Evolutionary conservation across 768 basidiomycete species (phyloP).

Genomic region (Boletus vermiculosoides): DNA sequence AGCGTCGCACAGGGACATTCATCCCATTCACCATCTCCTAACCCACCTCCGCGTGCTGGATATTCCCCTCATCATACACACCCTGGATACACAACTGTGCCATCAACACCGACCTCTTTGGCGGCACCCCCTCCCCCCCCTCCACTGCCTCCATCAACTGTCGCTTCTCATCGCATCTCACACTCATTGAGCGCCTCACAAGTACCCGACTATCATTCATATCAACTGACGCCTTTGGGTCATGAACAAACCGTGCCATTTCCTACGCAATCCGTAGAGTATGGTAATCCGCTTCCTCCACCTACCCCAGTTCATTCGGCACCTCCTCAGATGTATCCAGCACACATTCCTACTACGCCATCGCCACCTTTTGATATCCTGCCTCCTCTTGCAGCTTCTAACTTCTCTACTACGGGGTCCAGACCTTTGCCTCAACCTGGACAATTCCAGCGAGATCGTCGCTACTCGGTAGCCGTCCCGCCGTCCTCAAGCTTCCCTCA

Average conservation of each 20-base stretch:
- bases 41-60: conserved; percentile 12
- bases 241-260: conserved; percentile 26
- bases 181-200: conserved; percentile 32
- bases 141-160: conserved; percentile 11
- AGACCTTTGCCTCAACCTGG: conserved; percentile 34
- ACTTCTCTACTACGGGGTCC: conserved; percentile 19
- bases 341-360: conserved; percentile 17
- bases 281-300: conserved; percentile 16
- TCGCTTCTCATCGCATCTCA: conserved; percentile 19
- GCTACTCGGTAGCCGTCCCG: conserved; percentile 27
- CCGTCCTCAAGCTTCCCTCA: conserved; percentile 35
- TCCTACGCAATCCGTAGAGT: conserved; percentile 28
- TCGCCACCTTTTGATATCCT: conserved; percentile 27
- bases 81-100: conserved; percentile 10
- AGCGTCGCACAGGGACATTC: conserved; percentile 43
- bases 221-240: conserved; percentile 15
- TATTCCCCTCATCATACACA: conserved; percentile 22
- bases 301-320: conserved; percentile 24
- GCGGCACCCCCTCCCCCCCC: neutral
- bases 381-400: conserved; percentile 1
- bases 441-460: conserved; percentile 31
- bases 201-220: conserved; percentile 26
- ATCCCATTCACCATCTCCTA: conserved; percentile 27
- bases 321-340: conserved; percentile 27
- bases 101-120: conserved; percentile 12